These are phyloP conservation scores for Apiospora rasikravindrae DNA, from an alignment of 2,329 filamentous ascomycete species.

Conservation along the genomic window DNA sequence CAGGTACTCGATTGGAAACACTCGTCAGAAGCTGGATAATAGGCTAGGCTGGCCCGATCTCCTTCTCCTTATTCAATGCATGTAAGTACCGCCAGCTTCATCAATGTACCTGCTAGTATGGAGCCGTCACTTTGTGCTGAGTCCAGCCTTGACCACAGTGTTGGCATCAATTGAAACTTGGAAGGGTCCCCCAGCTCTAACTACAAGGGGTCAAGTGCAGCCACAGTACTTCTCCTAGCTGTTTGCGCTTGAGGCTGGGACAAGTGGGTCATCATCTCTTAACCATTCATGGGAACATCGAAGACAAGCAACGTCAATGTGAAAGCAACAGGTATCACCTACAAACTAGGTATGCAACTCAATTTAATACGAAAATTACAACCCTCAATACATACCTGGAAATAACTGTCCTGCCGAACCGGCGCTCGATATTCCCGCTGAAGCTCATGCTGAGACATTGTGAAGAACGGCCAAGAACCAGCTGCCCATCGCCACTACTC, in stretches of 20 bases:
- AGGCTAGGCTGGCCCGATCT: slow-evolving; percentile 15
- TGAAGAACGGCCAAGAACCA: not conserved
- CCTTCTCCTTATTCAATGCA: slow-evolving; percentile 1
- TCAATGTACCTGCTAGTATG: not conserved
- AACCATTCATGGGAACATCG: not conserved
- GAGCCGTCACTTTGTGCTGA: not conserved
- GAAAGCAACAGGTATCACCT: no score
- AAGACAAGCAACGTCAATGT: not conserved
- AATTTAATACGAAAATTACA: not conserved
- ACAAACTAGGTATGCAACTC: not conserved
- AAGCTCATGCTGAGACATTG: not conserved
- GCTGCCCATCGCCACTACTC: not conserved
- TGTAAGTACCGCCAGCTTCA: not conserved
- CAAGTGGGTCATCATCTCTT: not conserved
- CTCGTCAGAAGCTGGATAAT: not conserved
- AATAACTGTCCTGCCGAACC: no score
- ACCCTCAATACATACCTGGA: not conserved
- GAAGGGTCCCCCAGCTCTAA: not conserved
- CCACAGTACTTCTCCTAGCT: slow-evolving; percentile 2
- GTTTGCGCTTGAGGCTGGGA: not conserved
- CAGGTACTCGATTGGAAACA: slow-evolving; percentile 5
- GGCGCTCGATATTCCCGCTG: not conserved
- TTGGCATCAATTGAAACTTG: not conserved
- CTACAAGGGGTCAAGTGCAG: not conserved
- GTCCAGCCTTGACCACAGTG: not conserved